Evolutionary conservation across 345 rosid species (phyloP), one percentile per base, ranked within the genome.

Genomic region (Eucalyptus sp.): DNA sequence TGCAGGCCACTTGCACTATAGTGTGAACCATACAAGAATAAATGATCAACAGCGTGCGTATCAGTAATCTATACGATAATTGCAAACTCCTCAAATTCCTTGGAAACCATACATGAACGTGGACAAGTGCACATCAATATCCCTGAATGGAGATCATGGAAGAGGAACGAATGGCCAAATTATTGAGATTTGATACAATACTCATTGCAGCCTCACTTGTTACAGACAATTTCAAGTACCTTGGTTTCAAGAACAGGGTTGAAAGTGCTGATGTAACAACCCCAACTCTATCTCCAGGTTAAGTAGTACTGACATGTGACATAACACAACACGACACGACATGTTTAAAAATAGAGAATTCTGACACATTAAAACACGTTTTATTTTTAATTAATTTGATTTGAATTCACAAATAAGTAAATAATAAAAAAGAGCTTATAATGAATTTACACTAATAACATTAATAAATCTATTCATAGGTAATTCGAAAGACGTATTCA

Each of bases 1-100:
- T 90, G 92, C 7, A 96, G 91, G 94, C 95, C 97, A 87, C 93
- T 79, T n/a, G 92, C 88, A 91, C 98, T 96, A 93, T 91, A 92
- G 84, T 58, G 66, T 56, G 86, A 56, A 90, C 44, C 80, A 79
- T 43, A 60, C 62, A 86, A 46, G 50, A 87, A 24, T n/a, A 41
- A 88, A 71, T 33, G n/a, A 9, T 27, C 20, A 11, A 25, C 51
- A n/a, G 80, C 14, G 48, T 29, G 80, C 50, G 16, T 27, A 17
- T 15, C 41, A 24, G 10, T n/a, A 43, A 76, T 49, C 48, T 16
- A 56, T 33, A 50, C 8, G 54, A 37, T 15, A 88, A 54, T 48
- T 56, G 66, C 68, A 37, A 11, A 71, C 29, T 41, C 88, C 16
- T 60, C 20, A 33, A 7, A 18, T 86, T 37, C 41, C 41, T n/a